A percentile compares a stretch with the other conserved stretches of the same genome.
phyloP scores from a whole-genome alignment of 164 flowering plant genomes.

The Protea cynaroides region DNA sequence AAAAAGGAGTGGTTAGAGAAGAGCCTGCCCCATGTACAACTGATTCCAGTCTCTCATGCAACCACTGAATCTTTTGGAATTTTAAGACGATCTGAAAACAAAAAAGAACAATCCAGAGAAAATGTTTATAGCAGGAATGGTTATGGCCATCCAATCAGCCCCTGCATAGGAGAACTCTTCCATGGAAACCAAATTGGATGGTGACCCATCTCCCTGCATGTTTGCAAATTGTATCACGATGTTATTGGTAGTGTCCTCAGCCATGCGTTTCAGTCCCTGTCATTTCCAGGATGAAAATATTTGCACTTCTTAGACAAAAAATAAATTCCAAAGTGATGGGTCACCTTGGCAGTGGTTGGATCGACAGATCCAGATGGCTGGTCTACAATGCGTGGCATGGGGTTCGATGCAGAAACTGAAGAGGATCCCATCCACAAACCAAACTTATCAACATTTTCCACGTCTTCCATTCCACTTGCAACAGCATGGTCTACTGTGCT shows the following conservation, averaged over 20 bases:
- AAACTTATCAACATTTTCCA: constrained; percentile 26
- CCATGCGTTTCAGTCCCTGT: not conserved
- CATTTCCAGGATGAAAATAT: constrained; percentile 1
- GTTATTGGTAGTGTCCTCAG: constrained; percentile 1
- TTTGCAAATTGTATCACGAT: constrained; percentile 2
- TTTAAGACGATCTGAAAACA: not conserved
- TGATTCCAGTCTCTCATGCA: not conserved
- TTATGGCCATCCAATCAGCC: not conserved
- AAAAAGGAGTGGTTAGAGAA: not conserved
- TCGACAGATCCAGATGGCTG: constrained; percentile 27
- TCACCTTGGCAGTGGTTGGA: constrained; percentile 44
- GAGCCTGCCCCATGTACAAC: not conserved
- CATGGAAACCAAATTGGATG: constrained; percentile 10
- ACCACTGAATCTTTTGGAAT: not conserved
- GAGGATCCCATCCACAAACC: constrained; percentile 39
- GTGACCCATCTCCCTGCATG: constrained; percentile 9
- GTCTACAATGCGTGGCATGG: constrained; percentile 21
- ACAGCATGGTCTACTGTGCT: constrained; percentile 23
- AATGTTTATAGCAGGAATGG: not conserved
- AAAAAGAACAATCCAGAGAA: not conserved
- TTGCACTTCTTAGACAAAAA: constrained; percentile 7
- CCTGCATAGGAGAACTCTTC: constrained; percentile 4
- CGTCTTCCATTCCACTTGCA: constrained; percentile 14
- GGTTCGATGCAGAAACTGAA: constrained; percentile 30
- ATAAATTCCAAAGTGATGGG: constrained; percentile 4